Conservation (phyloP, 345 rosid species). For the Linum lewisii region DNA sequence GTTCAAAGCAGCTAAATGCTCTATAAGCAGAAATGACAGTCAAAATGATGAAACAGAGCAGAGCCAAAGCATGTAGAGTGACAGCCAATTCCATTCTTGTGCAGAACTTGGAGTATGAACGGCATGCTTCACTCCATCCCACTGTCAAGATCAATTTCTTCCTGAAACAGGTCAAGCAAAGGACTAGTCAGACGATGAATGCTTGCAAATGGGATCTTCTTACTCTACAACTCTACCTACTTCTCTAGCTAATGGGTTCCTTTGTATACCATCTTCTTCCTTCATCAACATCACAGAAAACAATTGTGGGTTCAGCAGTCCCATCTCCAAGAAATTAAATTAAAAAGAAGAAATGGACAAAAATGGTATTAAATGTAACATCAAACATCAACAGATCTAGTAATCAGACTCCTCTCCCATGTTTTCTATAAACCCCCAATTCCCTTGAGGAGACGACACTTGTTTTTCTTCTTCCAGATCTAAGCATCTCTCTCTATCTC, state of each 20-base stretch:
- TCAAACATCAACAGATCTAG: conserved; percentile 37
- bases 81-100: conserved; percentile 42
- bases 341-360: conserved; percentile 12
- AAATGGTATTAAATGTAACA: conserved; percentile 24
- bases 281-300: too few relatives aligned
- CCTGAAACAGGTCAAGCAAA: too few relatives aligned
- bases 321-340: not conserved
- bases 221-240: too few relatives aligned
- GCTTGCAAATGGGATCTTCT: conserved; percentile 37
- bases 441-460: too few relatives aligned
- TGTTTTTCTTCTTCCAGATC: not conserved
- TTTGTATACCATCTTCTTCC: too few relatives aligned
- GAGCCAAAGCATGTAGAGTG: conserved; percentile 49
- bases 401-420: conserved; percentile 4
- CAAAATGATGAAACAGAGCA: conserved; percentile 46
- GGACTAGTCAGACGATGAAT: too few relatives aligned
- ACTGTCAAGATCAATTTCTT: too few relatives aligned
- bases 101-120: conserved; percentile 53
- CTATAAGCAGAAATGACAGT: conserved; percentile 72
- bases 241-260: too few relatives aligned
- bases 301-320: not conserved
- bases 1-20: conserved; percentile 53
- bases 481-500: not conserved
- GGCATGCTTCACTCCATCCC: conserved; percentile 84
- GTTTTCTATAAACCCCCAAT: not conserved